These are phyloP conservation scores for Pseudopyricularia javanii DNA, from an alignment of 2,329 filamentous ascomycete species.

Conservation along the genomic window DNA sequence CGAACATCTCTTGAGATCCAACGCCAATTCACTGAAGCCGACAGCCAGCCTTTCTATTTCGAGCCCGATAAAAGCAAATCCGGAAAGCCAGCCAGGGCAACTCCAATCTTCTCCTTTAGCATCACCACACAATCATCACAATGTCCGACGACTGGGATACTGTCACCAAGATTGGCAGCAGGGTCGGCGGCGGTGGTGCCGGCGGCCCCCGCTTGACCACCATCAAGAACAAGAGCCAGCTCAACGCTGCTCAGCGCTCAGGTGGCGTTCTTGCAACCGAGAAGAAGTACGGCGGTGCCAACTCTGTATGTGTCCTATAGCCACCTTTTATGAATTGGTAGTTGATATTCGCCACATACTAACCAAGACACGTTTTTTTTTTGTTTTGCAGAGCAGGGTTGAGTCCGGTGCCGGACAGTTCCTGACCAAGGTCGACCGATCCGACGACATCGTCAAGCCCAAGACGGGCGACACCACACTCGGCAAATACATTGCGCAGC, in stretches of 20 bases:
- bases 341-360: not conserved
- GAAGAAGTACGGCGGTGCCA: conserved; percentile 77
- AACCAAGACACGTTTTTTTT: not conserved
- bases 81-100: not conserved
- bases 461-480: conserved; percentile 46
- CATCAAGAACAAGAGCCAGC: conserved; percentile 65
- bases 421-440: conserved; percentile 93
- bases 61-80: not conserved
- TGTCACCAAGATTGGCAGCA: conserved; percentile 89
- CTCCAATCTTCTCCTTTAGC: not conserved
- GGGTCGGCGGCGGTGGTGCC: conserved; percentile 48
- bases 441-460: conserved; percentile 94
- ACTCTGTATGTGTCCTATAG: conserved; percentile 50
- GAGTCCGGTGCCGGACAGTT: conserved; percentile 55
- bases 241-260: conserved; percentile 81
- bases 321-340: not conserved
- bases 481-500: not conserved
- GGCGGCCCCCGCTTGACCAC: conserved; percentile 68
- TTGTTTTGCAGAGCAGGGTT: not conserved
- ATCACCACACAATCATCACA: conserved; percentile 30
- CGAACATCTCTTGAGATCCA: not conserved
- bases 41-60: conserved; percentile 1
- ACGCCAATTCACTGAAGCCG: not conserved
- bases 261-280: conserved; percentile 72
- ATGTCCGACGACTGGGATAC: conserved; percentile 72